These are phyloP conservation scores for Geotrichum macrosporum DNA, from an alignment of 1,139 yeast species.

Conservation along the genomic window DNA sequence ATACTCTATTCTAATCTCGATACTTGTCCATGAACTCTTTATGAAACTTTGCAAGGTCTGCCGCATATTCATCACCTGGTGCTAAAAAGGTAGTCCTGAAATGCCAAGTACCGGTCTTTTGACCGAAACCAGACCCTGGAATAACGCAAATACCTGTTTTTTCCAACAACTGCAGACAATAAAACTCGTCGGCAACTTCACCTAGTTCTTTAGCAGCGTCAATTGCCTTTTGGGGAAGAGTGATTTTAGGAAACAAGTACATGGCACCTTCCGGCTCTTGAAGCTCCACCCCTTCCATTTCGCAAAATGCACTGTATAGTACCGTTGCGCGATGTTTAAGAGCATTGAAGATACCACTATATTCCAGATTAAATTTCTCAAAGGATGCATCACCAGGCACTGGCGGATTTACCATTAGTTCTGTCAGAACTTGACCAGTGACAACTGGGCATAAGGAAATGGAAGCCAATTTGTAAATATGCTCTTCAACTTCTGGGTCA, in stretches of 20 bases:
- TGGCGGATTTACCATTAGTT: constrained; percentile 92
- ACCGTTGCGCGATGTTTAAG: constrained; percentile 59
- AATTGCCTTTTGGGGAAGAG: constrained; percentile 59
- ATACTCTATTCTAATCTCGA: constrained; percentile 27
- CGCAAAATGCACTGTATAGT: constrained; percentile 63
- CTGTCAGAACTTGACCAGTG: constrained; percentile 88
- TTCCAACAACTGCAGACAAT: constrained; percentile 77
- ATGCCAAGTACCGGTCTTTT: constrained; percentile 80
- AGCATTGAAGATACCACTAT: constrained; percentile 54
- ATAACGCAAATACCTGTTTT: constrained; percentile 95
- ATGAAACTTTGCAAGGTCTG: constrained; percentile 73
- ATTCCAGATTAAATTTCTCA: constrained; percentile 59
- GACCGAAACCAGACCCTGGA: constrained; percentile 97
- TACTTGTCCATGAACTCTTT: constrained; percentile 59
- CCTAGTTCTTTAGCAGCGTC: constrained; percentile 54
- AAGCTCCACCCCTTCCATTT: constrained; percentile 77
- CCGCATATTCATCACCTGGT: constrained; percentile 88
- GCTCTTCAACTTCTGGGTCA: constrained; percentile 59
- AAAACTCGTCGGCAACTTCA: constrained; percentile 70
- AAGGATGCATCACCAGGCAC: constrained; percentile 69
- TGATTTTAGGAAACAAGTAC: constrained; percentile 85
- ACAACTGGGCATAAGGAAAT: constrained; percentile 91
- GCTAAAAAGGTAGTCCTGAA: constrained; percentile 94
- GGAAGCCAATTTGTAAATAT: constrained; percentile 78
- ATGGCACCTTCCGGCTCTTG: constrained; percentile 94